Conservation (phyloP, 768 basidiomycete species). For the Boletus bicolor region DNA sequence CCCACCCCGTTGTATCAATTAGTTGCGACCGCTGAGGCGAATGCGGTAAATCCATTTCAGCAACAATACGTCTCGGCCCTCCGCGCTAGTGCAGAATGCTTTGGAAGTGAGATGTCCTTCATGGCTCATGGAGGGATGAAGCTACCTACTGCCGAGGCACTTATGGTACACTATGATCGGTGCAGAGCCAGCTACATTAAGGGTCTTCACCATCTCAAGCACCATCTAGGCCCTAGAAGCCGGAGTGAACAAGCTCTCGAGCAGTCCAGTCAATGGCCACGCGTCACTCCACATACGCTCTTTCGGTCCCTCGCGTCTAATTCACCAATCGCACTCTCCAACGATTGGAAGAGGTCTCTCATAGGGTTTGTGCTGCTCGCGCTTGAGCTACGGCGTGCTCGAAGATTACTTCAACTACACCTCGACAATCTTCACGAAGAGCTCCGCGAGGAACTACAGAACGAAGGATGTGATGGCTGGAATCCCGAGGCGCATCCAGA, state of each 20-base stretch:
- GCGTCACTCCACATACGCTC: slow-evolving; percentile 30
- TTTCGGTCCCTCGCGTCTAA: slow-evolving; percentile 31
- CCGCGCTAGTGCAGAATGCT: slow-evolving; percentile 3
- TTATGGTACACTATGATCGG: slow-evolving; percentile 8
- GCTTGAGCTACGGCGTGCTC: slow-evolving; percentile 37
- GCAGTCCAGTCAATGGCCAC: slow-evolving; percentile 37
- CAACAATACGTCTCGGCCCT: slow-evolving; percentile 9
- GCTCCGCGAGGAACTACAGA: slow-evolving; percentile 27
- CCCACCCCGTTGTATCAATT: slow-evolving; percentile 1
- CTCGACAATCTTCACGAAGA: slow-evolving; percentile 28
- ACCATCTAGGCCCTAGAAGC: slow-evolving; percentile 14
- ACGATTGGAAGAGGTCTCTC: slow-evolving; percentile 32
- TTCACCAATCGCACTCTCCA: slow-evolving; percentile 12
- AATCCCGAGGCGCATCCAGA: slow-evolving; percentile 28
- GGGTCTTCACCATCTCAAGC: background rate
- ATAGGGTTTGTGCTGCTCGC: slow-evolving; percentile 26
- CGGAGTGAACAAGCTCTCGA: slow-evolving; percentile 17
- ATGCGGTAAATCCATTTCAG: slow-evolving; percentile 13
- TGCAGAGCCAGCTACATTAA: slow-evolving; percentile 6
- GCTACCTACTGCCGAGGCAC: background rate
- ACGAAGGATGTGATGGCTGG: slow-evolving; percentile 23
- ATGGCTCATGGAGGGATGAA: background rate
- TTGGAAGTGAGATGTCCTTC: slow-evolving; percentile 3
- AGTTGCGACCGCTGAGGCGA: background rate
- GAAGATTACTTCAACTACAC: slow-evolving; percentile 32